These are phyloP conservation scores for Saussurea involucrata DNA, from an alignment of 129 eudicot species.

Conservation along the genomic window DNA sequence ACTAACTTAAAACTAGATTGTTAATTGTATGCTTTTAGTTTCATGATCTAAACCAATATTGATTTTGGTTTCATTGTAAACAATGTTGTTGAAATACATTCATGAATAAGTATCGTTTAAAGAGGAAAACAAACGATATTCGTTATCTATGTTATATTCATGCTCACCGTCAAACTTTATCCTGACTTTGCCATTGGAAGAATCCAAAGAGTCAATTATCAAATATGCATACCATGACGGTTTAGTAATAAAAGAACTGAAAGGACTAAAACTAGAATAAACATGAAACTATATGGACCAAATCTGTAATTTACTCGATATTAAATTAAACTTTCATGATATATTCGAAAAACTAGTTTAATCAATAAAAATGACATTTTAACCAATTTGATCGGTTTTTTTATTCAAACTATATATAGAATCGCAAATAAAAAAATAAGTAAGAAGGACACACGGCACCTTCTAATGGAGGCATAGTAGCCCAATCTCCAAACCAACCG, in stretches of 20 bases:
- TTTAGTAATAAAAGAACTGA: neutral
- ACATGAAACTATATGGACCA: neutral
- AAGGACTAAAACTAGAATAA: neutral
- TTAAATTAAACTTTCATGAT: neutral
- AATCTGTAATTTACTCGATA: neutral
- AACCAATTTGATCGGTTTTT: neutral
- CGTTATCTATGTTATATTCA: too few species aligned
- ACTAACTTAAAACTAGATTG: too few species aligned
- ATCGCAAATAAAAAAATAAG: neutral
- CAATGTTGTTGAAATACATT: too few species aligned
- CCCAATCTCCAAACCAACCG: neutral
- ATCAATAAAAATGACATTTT: neutral
- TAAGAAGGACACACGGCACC: neutral
- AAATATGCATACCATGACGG: neutral
- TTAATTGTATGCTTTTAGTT: too few species aligned
- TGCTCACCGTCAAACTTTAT: too few species aligned
- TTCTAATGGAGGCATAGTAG: neutral
- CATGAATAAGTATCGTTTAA: too few species aligned
- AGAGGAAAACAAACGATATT: too few species aligned
- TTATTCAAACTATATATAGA: neutral
- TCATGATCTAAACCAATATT: too few species aligned
- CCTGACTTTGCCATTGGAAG: too few species aligned
- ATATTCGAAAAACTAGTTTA: neutral
- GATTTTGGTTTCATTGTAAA: too few species aligned
- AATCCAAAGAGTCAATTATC: too few species aligned